Evolutionary conservation across 1,284 basidiomycete species (phyloP).

Genomic region (Trametes sp.): DNA sequence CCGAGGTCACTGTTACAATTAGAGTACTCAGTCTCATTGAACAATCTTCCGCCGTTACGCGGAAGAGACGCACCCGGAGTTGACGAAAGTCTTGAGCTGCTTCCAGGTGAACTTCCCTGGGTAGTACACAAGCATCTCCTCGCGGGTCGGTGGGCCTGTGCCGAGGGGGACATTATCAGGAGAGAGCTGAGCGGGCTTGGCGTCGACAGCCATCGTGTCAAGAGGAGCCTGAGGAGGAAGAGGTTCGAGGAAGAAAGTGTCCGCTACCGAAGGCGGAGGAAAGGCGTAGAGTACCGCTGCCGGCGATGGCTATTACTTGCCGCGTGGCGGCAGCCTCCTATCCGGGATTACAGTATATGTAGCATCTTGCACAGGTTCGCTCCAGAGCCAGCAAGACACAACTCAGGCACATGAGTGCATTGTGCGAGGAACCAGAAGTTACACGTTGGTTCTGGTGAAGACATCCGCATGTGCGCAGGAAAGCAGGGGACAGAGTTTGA

Average conservation of each 20-base stretch:
- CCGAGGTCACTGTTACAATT: constrained; percentile 79
- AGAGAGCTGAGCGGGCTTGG: constrained; percentile 9
- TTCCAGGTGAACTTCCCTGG: constrained; percentile 78
- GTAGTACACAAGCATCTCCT: constrained; percentile 72
- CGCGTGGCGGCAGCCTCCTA: background rate
- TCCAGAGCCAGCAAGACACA: too few species aligned
- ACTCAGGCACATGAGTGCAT: too few species aligned
- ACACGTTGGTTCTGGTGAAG: too few species aligned
- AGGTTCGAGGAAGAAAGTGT: background rate
- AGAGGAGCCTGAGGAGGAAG: background rate
- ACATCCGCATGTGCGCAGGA: too few species aligned
- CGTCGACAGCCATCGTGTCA: constrained; percentile 15
- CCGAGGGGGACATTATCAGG: constrained; percentile 49
- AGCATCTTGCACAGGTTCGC: background rate
- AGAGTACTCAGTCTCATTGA: too few species aligned
- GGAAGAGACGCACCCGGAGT: constrained; percentile 74
- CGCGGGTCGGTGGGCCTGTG: constrained; percentile 67
- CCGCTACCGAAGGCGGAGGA: background rate
- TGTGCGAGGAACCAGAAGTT: too few species aligned
- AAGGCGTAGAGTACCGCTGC: background rate
- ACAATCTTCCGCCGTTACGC: too few species aligned
- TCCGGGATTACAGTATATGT: background rate
- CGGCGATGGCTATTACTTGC: background rate
- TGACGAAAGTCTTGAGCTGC: constrained; percentile 78
- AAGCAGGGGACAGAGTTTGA: too few species aligned